Evolutionary conservation across 768 basidiomycete species (phyloP).

Genomic region (Termitomyces sp.): DNA sequence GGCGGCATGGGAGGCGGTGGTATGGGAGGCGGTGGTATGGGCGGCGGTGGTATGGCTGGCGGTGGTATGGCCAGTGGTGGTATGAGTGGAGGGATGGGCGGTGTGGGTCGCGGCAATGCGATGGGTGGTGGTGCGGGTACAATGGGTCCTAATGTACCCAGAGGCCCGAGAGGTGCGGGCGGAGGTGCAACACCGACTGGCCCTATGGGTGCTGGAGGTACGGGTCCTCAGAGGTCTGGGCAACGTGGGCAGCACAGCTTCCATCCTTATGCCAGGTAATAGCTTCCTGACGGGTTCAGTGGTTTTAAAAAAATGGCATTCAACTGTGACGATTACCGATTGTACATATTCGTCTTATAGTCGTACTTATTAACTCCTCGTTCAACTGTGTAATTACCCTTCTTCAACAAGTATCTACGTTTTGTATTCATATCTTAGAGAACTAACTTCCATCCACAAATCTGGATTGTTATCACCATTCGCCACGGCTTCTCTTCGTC

Average conservation of each 20-base stretch:
- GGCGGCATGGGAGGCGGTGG: slow-evolving; percentile 29
- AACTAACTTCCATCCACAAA: background rate
- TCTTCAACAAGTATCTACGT: background rate
- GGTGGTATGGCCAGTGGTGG: slow-evolving; percentile 32
- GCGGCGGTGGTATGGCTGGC: slow-evolving; percentile 28
- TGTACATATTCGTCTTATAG: slow-evolving; percentile 12
- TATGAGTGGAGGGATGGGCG: slow-evolving; percentile 32
- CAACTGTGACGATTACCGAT: background rate
- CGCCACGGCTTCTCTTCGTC: background rate
- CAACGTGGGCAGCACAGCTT: slow-evolving; percentile 78
- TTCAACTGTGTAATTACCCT: slow-evolving; percentile 3
- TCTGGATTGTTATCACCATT: background rate
- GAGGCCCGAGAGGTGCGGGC: slow-evolving; percentile 58
- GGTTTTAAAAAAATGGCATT: background rate
- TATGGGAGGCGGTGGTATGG: slow-evolving; percentile 32
- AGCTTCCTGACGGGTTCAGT: background rate
- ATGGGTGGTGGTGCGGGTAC: slow-evolving; percentile 37
- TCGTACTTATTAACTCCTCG: slow-evolving; percentile 10
- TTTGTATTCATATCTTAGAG: background rate
- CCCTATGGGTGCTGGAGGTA: slow-evolving; percentile 42
- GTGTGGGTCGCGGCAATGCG: slow-evolving; percentile 30
- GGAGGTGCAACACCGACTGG: slow-evolving; percentile 35
- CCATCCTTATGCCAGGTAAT: slow-evolving; percentile 76
- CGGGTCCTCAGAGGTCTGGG: slow-evolving; percentile 67
- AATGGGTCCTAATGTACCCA: slow-evolving; percentile 56